Conservation (phyloP, 2,329 filamentous ascomycete genomes). For the Drechslerella stenobrocha region DNA sequence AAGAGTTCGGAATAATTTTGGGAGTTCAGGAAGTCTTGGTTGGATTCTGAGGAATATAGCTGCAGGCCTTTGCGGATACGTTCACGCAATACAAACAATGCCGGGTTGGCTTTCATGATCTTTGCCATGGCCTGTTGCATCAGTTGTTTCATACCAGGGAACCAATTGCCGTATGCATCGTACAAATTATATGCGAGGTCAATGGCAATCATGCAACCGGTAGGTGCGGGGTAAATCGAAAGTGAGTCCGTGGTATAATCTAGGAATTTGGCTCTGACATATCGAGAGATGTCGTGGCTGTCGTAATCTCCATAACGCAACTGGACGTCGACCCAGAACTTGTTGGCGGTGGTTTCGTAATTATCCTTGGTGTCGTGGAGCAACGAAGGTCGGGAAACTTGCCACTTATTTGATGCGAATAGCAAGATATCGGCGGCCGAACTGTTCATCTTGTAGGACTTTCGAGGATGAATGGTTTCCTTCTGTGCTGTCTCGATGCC, state of each 20-base stretch:
- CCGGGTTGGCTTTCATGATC: conserved; percentile 99
- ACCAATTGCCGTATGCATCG: conserved; percentile 97
- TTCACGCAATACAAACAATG: conserved; percentile 91
- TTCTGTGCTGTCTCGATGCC: conserved; percentile 98
- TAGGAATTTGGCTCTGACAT: conserved; percentile 95
- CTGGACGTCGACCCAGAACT: conserved; percentile 99
- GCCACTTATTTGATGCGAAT: conserved; percentile 99
- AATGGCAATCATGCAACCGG: conserved; percentile 95
- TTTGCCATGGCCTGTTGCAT: conserved; percentile 99
- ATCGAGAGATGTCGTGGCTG: conserved; percentile 97
- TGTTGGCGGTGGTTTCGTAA: conserved; percentile 93
- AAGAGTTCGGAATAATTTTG: conserved; percentile 99
- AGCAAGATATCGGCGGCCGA: conserved; percentile 96
- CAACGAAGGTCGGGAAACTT: conserved; percentile 88
- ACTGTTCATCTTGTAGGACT: conserved; percentile 99
- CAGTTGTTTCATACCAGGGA: conserved; percentile 92
- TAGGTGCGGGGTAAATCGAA: conserved; percentile 97
- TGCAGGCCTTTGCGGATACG: conserved; percentile 98
- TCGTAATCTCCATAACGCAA: conserved; percentile 97
- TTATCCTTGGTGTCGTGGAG: conserved; percentile 95
- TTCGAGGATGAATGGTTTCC: conserved; percentile 97
- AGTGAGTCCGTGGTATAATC: conserved; percentile 99
- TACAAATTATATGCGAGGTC: conserved; percentile 98
- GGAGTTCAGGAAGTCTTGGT: conserved; percentile 98
- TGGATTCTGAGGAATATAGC: conserved; percentile 96